Base-by-base conservation (phyloP, 805 yeast genomes). In the Priceomyces carsonii region DNA sequence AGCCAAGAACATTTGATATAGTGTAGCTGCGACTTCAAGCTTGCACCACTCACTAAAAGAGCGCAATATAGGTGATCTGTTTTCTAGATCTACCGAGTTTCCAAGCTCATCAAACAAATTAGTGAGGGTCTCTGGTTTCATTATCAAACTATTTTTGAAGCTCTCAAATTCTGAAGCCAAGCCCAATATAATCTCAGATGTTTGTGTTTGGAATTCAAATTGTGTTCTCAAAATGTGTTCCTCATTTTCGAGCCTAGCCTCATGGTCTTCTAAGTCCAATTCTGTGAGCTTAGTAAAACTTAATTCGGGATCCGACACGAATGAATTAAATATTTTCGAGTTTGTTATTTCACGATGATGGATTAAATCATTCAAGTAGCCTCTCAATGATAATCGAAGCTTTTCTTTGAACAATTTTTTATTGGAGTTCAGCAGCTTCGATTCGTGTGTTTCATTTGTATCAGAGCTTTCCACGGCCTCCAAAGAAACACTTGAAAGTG, bases 11-110 rank as follows among this genome's bases (percentile, higher is more conserved):
- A 84, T 48, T 44, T 86, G 88, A 59, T 86, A 90, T 3, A 91
- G 62, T 0, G 95, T 82, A 0, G 95, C 85, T 0, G 97, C 87
- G 6, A 87, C 59, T 54, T 89, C 91, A 8, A 91, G 75, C 42
- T 88, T 79, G 41, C 83, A 76, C 87, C 96, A 83, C 47, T 85
- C 88, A 26, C 87, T 69, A 44, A 90, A 81, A 31, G 85, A 75
- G 43, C 71, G 69, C 28, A 89, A 66, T 24, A 85, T 69, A 2
- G 85, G 83, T 5, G 91, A 77, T 32, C 88, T 64, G 6, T 84
- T 77, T 8, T 61, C 60, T 5, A 85, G 71, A 9, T 62, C 65
- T 0, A 63, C 56, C 25, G 80, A 73, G 3, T 57, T 53, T 35
- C 83, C 82, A 17, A 93, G 66, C 48, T 88, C 95, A 18, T 68